These are phyloP conservation scores for Xylariomycetidae sp. DNA, from an alignment of 2,329 filamentous ascomycete genomes.

Conservation along the genomic window DNA sequence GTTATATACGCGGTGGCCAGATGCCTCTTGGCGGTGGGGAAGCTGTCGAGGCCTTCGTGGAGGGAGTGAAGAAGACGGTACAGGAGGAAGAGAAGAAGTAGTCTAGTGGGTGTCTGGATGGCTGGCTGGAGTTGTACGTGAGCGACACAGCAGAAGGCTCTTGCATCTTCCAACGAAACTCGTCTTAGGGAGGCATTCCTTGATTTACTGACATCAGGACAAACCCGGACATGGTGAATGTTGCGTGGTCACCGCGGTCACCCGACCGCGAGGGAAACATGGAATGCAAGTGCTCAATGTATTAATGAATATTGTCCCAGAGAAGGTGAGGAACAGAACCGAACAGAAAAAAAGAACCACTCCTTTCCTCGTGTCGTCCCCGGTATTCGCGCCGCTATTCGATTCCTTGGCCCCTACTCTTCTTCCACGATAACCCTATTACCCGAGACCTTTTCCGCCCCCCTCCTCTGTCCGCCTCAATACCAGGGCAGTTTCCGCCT, in stretches of 20 bases:
- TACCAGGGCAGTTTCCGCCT: constrained; percentile 39
- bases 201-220: too few species aligned
- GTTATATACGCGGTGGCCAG: constrained; percentile 68
- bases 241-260: too few species aligned
- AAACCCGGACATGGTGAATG: too few species aligned
- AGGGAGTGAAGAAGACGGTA: constrained; percentile 77
- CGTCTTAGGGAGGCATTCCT: too few species aligned
- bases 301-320: constrained; percentile 14
- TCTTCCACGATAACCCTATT: too few species aligned
- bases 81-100: constrained; percentile 54
- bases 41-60: constrained; percentile 84
- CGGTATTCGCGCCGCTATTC: background rate
- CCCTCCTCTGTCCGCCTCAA: constrained; percentile 2
- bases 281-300: constrained; percentile 18
- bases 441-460: too few species aligned
- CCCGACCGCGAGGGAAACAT: too few species aligned
- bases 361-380: background rate
- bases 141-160: too few species aligned
- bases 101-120: too few species aligned
- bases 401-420: background rate
- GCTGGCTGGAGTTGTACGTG: too few species aligned
- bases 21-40: constrained; percentile 84
- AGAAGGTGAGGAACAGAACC: constrained; percentile 10
- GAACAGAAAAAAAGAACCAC: constrained; percentile 8
- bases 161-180: too few species aligned